Conservation (phyloP, 192 early-diverging fungal genomes). For the Lobosporangium transversale region DNA sequence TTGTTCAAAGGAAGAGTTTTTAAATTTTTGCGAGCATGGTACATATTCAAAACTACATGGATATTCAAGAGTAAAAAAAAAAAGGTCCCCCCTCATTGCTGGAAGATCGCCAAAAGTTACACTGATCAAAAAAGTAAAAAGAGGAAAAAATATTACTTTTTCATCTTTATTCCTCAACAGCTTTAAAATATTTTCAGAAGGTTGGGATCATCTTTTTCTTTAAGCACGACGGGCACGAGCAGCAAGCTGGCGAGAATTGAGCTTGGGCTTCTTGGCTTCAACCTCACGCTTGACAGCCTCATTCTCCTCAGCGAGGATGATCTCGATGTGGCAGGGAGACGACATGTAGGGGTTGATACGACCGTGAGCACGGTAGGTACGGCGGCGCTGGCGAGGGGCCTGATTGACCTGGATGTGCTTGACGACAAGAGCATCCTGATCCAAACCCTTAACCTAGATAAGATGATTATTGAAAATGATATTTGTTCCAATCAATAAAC, state of each 20-base stretch:
- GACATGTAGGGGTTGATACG: slow-evolving; percentile 86
- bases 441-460: slow-evolving; percentile 51
- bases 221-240: slow-evolving; percentile 60
- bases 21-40: too few species aligned
- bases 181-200: neutral
- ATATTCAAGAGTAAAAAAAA: too few species aligned
- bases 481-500: too few species aligned
- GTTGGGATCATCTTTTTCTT: neutral
- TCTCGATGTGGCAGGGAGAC: slow-evolving; percentile 96
- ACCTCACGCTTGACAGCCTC: slow-evolving; percentile 81
- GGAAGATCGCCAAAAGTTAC: too few species aligned
- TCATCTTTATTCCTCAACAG: slow-evolving; percentile 13
- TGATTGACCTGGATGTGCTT: slow-evolving; percentile 98
- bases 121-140: neutral
- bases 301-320: slow-evolving; percentile 91
- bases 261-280: slow-evolving; percentile 64
- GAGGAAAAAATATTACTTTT: slow-evolving; percentile 9
- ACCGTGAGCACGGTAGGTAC: slow-evolving; percentile 99
- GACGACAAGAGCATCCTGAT: slow-evolving; percentile 73
- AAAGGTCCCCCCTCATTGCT: too few species aligned
- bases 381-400: slow-evolving; percentile 96
- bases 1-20: too few species aligned
- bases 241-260: slow-evolving; percentile 67
- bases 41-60: too few species aligned
- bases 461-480: neutral